Evolutionary conservation across 23 red algal species (phyloP).

Genomic region (Chondrus crispus): DNA sequence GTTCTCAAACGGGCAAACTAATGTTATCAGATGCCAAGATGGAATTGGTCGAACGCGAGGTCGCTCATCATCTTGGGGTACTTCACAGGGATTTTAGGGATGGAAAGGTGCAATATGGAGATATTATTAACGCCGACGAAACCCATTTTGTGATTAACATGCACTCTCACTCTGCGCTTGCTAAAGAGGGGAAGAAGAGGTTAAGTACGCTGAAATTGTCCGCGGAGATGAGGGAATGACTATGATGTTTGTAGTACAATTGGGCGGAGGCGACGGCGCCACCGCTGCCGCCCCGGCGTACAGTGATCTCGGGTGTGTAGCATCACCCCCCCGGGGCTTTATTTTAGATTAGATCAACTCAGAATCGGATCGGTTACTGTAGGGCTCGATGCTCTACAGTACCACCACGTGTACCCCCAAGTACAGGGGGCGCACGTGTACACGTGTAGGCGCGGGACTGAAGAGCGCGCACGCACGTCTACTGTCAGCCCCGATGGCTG

Average conservation of each 20-base stretch:
- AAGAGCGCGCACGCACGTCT: too few species aligned
- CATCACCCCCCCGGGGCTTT: too few species aligned
- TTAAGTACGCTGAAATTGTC: neutral
- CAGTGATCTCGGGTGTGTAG: too few species aligned
- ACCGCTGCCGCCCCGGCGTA: too few species aligned
- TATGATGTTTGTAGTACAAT: neutral
- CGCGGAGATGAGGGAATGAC: neutral
- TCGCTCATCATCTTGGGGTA: neutral
- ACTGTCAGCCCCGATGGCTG: too few species aligned
- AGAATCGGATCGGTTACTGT: too few species aligned
- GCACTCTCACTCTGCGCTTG: neutral
- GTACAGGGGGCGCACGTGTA: too few species aligned
- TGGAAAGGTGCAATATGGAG: neutral
- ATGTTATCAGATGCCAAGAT: neutral
- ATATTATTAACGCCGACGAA: neutral
- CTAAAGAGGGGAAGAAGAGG: neutral
- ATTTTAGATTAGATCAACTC: too few species aligned
- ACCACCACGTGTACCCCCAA: too few species aligned
- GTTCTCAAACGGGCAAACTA: constrained; percentile 2
- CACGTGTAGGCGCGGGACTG: too few species aligned
- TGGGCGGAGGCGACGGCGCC: too few species aligned
- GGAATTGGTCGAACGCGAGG: constrained; percentile 2
- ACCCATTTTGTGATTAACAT: constrained; percentile 16
- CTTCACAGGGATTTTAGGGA: neutral
- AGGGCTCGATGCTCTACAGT: too few species aligned